A percentile compares a stretch with the other conserved stretches of the same genome.
Conservation (phyloP, 2,329 filamentous ascomycete genomes). For the Helotiales sp. region DNA sequence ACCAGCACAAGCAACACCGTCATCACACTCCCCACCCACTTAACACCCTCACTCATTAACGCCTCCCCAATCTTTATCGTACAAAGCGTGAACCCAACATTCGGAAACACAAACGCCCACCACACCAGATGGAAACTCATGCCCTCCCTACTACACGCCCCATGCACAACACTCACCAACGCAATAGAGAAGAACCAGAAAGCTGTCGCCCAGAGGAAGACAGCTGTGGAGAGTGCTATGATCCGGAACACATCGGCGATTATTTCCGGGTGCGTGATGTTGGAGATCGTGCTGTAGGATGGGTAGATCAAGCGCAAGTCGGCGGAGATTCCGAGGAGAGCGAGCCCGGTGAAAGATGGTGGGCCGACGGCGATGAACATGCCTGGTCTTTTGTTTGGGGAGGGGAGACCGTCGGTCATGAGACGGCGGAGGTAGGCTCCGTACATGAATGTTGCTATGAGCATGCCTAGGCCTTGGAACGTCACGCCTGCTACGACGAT, state of each 20-base stretch:
- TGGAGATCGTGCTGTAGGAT: constrained; percentile 36
- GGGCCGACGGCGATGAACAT: constrained; percentile 81
- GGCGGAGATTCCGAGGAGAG: constrained; percentile 70
- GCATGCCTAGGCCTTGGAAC: constrained; percentile 72
- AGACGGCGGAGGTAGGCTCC: constrained; percentile 72
- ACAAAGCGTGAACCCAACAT: constrained; percentile 62
- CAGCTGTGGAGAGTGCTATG: constrained; percentile 49
- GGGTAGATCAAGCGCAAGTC: constrained; percentile 48
- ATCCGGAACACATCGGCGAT: constrained; percentile 47
- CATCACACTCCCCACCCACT: constrained; percentile 57
- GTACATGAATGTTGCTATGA: constrained; percentile 74
- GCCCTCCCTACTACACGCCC: constrained; percentile 51
- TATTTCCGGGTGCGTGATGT: constrained; percentile 46
- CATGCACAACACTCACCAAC: constrained; percentile 44
- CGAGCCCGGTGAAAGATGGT: constrained; percentile 72
- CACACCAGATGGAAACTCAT: constrained; percentile 64
- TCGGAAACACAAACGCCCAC: constrained; percentile 69
- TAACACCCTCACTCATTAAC: constrained; percentile 51
- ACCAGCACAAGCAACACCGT: constrained; percentile 49
- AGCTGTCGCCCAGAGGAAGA: constrained; percentile 69
- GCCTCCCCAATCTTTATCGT: constrained; percentile 59
- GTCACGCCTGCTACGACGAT: constrained; percentile 70
- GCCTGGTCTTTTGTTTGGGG: constrained; percentile 67
- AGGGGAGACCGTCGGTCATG: constrained; percentile 63
- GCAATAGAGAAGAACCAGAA: constrained; percentile 60